Base-by-base conservation (phyloP, 2,329 filamentous ascomycete genomes). In the Diaporthe citri region DNA sequence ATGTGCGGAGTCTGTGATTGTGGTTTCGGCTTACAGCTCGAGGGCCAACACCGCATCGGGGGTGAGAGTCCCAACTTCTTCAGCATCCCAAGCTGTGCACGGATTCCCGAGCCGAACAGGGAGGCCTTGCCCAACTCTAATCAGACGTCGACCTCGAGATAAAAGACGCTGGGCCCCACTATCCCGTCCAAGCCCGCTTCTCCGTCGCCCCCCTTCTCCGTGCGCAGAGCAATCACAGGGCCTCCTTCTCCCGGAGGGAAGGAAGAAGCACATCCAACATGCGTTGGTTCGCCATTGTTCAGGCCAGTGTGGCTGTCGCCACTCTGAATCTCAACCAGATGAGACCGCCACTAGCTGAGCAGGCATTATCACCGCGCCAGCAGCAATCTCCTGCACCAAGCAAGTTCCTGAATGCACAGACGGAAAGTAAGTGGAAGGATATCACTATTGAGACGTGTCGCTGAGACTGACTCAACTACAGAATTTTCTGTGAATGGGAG, bases 401-500 rank as follows among this genome's bases (percentile, higher is more conserved):
- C n/a, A 72, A 20, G 41, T 73, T 73, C 17, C 39, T 48, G 48
- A 73, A 62, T 31, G 36, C 71, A 13, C 71, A 73, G 48, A 73
- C 71, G 25, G 48, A 73, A 36, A 66, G 71, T 73, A 6, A 57
- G 71, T 57, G 12, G 25, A 13, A 10, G 1, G 22, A 3, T 12
- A 20, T 25, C 41, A 8, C 34, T 20, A n/a, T 25, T 25, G 22
- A 28, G 2, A 7, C n/a, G 28, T 31, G 9, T 25, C 6, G 17
- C 4, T 17, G 31, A 43, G 28, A 20, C 20, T 66, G 28, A 57
- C 25, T 7, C 22, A 8, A n/a, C 12, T 5, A 12, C 74, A 91
- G 90, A 87, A 75, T 93, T 91, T 76, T 88, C 86, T 43, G 90
- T 93, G 52, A 89, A 94, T 78, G 90, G 92, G 17, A 87, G 85